phyloP scores from a whole-genome alignment of 2,329 filamentous ascomycete species.

The Apiospora kogelbergensis region DNA sequence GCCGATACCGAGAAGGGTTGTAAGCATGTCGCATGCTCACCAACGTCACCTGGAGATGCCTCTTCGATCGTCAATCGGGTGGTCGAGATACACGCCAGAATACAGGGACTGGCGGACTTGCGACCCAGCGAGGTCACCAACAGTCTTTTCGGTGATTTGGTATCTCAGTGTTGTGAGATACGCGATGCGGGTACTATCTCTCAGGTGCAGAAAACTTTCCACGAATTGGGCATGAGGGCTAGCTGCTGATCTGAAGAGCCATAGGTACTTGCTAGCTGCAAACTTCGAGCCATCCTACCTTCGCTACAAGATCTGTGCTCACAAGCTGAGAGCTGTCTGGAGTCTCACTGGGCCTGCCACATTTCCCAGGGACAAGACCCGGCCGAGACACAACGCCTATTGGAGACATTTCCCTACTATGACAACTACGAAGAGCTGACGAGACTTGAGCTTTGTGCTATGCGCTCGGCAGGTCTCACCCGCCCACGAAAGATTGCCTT shows the following conservation, averaged over 20 bases:
- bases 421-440: conserved; percentile 49
- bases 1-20: neutral
- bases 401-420: conserved; percentile 47
- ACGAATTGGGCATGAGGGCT: neutral
- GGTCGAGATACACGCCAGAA: neutral
- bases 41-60: neutral
- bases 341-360: conserved; percentile 41
- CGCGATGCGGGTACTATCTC: neutral
- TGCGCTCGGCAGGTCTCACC: conserved; percentile 34
- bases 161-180: neutral
- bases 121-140: conserved; percentile 5
- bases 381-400: conserved; percentile 20
- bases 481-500: conserved; percentile 40
- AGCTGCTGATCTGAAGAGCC: neutral
- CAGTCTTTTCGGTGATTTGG: neutral
- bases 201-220: neutral
- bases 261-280: conserved; percentile 35
- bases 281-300: conserved; percentile 33
- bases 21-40: neutral
- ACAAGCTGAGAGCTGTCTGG: conserved; percentile 43
- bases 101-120: neutral
- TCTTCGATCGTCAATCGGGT: neutral
- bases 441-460: conserved; percentile 42
- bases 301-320: conserved; percentile 42
- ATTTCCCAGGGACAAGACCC: conserved; percentile 26